A percentile compares a stretch with the other conserved stretches of the same genome.
These are phyloP conservation scores for Piloderma croceum DNA, from an alignment of 768 basidiomycete species.

Conservation along the genomic window DNA sequence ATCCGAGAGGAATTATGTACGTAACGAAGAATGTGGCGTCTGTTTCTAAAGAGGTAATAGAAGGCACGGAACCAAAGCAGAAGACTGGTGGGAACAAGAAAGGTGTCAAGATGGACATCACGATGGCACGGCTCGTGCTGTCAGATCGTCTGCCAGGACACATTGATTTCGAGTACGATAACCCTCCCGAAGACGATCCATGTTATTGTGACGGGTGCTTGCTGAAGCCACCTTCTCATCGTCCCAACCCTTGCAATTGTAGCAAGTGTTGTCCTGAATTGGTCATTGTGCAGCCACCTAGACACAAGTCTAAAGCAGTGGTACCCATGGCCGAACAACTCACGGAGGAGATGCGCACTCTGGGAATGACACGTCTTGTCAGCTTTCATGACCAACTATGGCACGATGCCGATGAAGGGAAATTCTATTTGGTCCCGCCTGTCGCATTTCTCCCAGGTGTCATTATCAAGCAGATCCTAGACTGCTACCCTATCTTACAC, in stretches of 20 bases:
- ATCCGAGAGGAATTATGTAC: constrained; percentile 13
- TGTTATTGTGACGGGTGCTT: constrained; percentile 3
- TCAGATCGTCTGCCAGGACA: constrained; percentile 3
- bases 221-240: constrained; percentile 2
- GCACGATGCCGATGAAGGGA: too few species aligned
- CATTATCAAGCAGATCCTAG: constrained; percentile 10
- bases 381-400: too few species aligned
- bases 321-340: too few species aligned
- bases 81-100: background rate
- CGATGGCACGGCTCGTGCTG: constrained; percentile 8
- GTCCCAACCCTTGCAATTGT: background rate
- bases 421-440: too few species aligned
- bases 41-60: constrained; percentile 3
- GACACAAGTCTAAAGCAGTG: too few species aligned
- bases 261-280: background rate
- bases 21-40: constrained; percentile 1
- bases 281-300: too few species aligned
- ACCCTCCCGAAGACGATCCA: constrained; percentile 4
- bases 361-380: too few species aligned
- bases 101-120: background rate
- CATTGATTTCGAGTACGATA: constrained; percentile 8
- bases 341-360: too few species aligned
- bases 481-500: constrained; percentile 7
- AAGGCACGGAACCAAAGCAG: background rate
- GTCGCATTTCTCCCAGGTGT: constrained; percentile 10